Evolutionary conservation across 306 rosid species (phyloP), one percentile per base, ranked within the genome.

Genomic region (Lathyrus aphaca): DNA sequence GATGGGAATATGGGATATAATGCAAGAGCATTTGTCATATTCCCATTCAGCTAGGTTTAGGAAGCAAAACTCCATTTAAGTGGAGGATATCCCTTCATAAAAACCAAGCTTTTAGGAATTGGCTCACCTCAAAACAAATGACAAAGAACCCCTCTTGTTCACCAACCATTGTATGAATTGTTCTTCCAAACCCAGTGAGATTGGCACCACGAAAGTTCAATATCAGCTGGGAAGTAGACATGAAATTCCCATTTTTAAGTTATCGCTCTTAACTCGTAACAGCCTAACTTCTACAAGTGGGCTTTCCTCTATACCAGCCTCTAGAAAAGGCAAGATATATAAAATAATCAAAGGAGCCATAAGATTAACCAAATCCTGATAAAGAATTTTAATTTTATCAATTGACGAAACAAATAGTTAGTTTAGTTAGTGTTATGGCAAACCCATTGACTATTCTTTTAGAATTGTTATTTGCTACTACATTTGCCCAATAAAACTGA

Each of bases 51-150:
- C 67, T 32, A 64, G 42, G 13, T 37, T 64, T 14, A 59, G 51
- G 39, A 64, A 53, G 67, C 39, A n/a, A 45, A 65, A 64, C 38
- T 37, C 23, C 21, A 10, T 64, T 21, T 16, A 39, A 37, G 69
- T 78, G 46, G 50, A 72, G 39, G 45, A 32, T 14, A 58, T 56
- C 44, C 19, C 44, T 13, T 25, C n/a, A 10, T 54, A 71, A 45
- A 29, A 37, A 32, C 66, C 64, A 14, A 35, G 23, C 57, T 27
- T 10, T 3, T 46, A 71, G 68, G 56, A 46, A 19, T 13, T 5
- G 46, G 59, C 38, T 72, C 44, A 39, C 64, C 70, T 73, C 54
- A 60, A 53, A 44, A 16, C 68, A 66, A 72, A 40, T 66, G 50
- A 37, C 39, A 72, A 14, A 17, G 25, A 66, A 64, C 30, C 58